These are phyloP conservation scores for Candida glucosophila DNA, from an alignment of 1,139 yeast species.

Conservation along the genomic window DNA sequence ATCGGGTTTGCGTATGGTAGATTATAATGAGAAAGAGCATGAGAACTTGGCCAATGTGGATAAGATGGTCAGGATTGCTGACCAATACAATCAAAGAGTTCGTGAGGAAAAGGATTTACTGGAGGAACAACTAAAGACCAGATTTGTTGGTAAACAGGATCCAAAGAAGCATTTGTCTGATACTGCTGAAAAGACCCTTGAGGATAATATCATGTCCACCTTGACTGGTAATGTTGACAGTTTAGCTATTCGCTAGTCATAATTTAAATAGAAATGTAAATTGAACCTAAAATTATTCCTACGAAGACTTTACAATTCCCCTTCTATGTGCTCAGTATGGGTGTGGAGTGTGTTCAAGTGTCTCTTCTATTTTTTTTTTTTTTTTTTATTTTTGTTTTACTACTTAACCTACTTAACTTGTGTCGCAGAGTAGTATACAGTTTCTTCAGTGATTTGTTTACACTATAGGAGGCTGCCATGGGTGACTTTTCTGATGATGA, in stretches of 20 bases:
- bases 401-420: too few species aligned
- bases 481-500: too few species aligned
- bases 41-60: constrained; percentile 66
- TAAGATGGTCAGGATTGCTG: constrained; percentile 83
- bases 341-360: too few species aligned
- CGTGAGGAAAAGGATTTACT: constrained; percentile 85
- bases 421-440: too few species aligned
- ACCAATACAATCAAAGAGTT: constrained; percentile 82
- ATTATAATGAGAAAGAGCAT: constrained; percentile 73
- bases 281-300: too few species aligned
- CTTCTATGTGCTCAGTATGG: too few species aligned
- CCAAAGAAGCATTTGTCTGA: constrained; percentile 95
- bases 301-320: too few species aligned
- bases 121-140: constrained; percentile 84
- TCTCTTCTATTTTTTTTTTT: too few species aligned
- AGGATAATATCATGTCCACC: constrained; percentile 81
- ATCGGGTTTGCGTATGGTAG: constrained; percentile 72
- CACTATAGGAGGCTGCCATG: too few species aligned
- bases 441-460: too few species aligned
- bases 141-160: constrained; percentile 97
- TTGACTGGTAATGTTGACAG: constrained; percentile 86
- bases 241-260: constrained; percentile 65
- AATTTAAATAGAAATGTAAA: too few species aligned
- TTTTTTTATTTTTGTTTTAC: too few species aligned
- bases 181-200: constrained; percentile 78